These are phyloP conservation scores for Metschnikowia continentalis DNA, from an alignment of 805 yeast genomes.

Conservation along the genomic window DNA sequence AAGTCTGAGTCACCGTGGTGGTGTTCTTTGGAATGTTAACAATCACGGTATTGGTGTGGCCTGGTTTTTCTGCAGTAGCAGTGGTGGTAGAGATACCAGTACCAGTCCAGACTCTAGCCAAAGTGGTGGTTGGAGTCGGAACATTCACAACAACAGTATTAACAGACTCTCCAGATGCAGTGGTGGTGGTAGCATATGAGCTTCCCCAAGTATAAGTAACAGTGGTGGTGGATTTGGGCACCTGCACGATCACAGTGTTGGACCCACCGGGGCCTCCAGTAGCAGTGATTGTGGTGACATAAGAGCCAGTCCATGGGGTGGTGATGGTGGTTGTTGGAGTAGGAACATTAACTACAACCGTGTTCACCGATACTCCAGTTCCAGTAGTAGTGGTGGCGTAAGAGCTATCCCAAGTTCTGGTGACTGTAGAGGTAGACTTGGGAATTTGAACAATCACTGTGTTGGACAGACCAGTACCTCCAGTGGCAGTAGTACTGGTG, in stretches of 20 bases:
- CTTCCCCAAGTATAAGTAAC: no score
- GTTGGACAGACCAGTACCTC: conserved; percentile 7
- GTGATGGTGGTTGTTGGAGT: conserved; percentile 8
- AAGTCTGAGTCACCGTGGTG: not conserved
- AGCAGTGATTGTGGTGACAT: conserved; percentile 3
- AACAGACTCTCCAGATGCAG: no score
- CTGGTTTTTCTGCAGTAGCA: no score
- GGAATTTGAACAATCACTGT: conserved; percentile 14
- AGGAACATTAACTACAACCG: conserved; percentile 10
- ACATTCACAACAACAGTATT: conserved; percentile 6
- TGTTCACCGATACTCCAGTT: conserved; percentile 5
- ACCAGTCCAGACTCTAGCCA: no score
- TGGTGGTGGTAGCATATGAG: no score
- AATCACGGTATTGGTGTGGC: conserved; percentile 10
- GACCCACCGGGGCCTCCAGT: conserved; percentile 8
- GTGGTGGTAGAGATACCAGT: no score
- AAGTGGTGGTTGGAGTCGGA: not conserved
- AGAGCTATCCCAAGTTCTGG: conserved; percentile 10
- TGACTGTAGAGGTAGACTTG: conserved; percentile 7
- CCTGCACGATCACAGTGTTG: conserved; percentile 7
- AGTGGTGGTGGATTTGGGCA: no score
- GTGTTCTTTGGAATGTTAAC: conserved; percentile 8
- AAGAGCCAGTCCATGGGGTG: conserved; percentile 8
- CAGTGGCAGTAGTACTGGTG: conserved; percentile 16
- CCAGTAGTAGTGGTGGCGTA: conserved; percentile 4